phyloP scores from a whole-genome alignment of 2,329 filamentous ascomycete species.

The Zarea fungicola region DNA sequence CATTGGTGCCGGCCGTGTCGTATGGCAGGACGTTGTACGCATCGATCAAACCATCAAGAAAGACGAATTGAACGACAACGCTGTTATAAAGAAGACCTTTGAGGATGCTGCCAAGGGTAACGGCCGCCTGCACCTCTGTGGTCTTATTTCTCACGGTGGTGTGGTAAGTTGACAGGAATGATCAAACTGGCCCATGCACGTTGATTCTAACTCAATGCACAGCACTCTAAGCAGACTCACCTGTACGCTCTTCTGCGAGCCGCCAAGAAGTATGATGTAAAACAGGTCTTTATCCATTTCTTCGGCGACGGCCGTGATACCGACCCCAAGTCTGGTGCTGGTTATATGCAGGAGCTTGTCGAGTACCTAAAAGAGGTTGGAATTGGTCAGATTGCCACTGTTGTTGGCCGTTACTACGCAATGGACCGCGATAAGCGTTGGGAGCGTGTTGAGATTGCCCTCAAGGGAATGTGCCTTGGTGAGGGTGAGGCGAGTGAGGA shows the following conservation, averaged over 20 bases:
- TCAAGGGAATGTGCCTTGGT: constrained; percentile 80
- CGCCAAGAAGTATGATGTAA: constrained; percentile 81
- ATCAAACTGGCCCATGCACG: neutral
- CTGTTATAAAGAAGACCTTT: constrained; percentile 73
- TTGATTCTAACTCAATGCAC: constrained; percentile 7
- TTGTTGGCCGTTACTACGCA: constrained; percentile 94
- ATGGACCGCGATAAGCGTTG: constrained; percentile 99
- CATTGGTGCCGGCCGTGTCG: constrained; percentile 93
- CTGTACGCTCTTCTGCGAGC: constrained; percentile 81
- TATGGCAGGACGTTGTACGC: constrained; percentile 97
- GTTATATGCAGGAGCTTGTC: constrained; percentile 82
- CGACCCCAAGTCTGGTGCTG: constrained; percentile 87
- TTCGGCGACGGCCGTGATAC: constrained; percentile 97
- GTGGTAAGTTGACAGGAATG: constrained; percentile 50
- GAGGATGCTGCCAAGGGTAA: constrained; percentile 78
- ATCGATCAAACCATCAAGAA: constrained; percentile 93
- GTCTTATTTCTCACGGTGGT: constrained; percentile 90
- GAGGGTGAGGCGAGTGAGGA: constrained; percentile 84
- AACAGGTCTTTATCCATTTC: constrained; percentile 97
- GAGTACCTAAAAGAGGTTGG: constrained; percentile 79
- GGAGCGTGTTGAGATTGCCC: constrained; percentile 85
- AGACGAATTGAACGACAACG: constrained; percentile 67
- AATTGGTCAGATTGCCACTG: constrained; percentile 79
- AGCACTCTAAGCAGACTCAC: constrained; percentile 93
- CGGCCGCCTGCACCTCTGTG: constrained; percentile 85